phyloP scores from a whole-genome alignment of 2,329 filamentous ascomycete species.

The Ramularia collo-cygni region DNA sequence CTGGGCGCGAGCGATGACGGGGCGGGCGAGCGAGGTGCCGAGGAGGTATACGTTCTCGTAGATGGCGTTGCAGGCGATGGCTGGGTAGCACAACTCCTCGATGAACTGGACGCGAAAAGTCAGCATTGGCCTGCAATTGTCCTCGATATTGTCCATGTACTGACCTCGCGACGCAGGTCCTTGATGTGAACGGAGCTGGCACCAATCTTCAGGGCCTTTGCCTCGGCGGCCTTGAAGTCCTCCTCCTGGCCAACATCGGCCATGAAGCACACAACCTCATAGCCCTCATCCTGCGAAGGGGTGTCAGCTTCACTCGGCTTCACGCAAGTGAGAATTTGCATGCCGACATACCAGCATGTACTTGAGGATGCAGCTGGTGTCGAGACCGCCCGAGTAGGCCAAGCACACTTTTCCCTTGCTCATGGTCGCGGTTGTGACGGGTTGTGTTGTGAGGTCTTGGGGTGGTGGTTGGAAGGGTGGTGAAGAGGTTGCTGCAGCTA shows the following conservation, averaged over 20 bases:
- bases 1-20: conserved; percentile 62
- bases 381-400: conserved; percentile 50
- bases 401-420: conserved; percentile 38
- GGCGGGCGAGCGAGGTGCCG: conserved; percentile 54
- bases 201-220: conserved; percentile 65
- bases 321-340: conserved; percentile 23
- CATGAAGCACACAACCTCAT: conserved; percentile 61
- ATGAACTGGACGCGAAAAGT: conserved; percentile 48
- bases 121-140: neutral
- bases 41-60: conserved; percentile 58
- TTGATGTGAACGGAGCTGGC: conserved; percentile 56
- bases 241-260: conserved; percentile 59
- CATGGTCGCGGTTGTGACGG: conserved; percentile 10
- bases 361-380: conserved; percentile 51
- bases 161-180: conserved; percentile 53
- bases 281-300: conserved; percentile 42
- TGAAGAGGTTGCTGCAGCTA: no score
- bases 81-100: conserved; percentile 72
- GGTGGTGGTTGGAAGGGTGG: no score
- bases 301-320: no score
- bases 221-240: conserved; percentile 65
- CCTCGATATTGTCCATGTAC: conserved; percentile 4
- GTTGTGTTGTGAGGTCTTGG: neutral
- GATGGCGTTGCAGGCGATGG: conserved; percentile 61
- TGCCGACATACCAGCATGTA: conserved; percentile 31